phyloP scores from a whole-genome alignment of 2,329 filamentous ascomycete species.

The Furcasterigmium sp. region DNA sequence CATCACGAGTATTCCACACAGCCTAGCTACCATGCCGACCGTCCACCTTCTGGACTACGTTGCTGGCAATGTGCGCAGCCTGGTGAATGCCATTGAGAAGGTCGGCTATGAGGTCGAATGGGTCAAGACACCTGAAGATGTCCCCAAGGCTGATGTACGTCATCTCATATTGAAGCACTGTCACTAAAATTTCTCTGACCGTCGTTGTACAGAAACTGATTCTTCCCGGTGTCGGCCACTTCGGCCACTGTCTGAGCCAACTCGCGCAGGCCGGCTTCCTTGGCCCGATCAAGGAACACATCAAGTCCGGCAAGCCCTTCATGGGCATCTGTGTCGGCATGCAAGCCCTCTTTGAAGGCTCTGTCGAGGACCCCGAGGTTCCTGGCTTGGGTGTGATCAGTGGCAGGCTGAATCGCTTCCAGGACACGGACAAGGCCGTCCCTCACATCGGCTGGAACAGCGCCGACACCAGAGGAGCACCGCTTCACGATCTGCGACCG shows the following conservation, averaged over 20 bases:
- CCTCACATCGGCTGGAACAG: constrained; percentile 99
- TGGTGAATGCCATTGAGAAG: constrained; percentile 97
- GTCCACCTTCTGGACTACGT: constrained; percentile 84
- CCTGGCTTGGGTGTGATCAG: constrained; percentile 73
- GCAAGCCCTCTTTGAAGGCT: constrained; percentile 84
- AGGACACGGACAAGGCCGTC: constrained; percentile 77
- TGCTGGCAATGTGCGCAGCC: constrained; percentile 89
- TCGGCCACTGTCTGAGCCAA: constrained; percentile 89
- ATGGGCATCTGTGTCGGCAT: constrained; percentile 96
- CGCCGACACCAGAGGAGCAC: constrained; percentile 56
- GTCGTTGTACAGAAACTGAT: constrained; percentile 70
- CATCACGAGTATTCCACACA: constrained; percentile 22
- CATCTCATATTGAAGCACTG: constrained; percentile 1
- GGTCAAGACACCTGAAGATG: constrained; percentile 79
- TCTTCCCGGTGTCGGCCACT: constrained; percentile 93
- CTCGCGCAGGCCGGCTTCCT: constrained; percentile 78
- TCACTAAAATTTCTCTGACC: constrained; percentile 13
- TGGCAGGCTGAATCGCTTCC: constrained; percentile 67
- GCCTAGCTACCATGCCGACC: constrained; percentile 74
- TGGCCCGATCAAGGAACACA: constrained; percentile 76
- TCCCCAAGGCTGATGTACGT: constrained; percentile 75
- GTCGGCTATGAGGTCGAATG: constrained; percentile 90
- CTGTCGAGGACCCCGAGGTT: constrained; percentile 68
- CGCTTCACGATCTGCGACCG: constrained; percentile 72
- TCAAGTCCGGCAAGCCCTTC: constrained; percentile 88